Conservation (phyloP, 75 land plant genomes). For the Sequoia sempervirens region DNA sequence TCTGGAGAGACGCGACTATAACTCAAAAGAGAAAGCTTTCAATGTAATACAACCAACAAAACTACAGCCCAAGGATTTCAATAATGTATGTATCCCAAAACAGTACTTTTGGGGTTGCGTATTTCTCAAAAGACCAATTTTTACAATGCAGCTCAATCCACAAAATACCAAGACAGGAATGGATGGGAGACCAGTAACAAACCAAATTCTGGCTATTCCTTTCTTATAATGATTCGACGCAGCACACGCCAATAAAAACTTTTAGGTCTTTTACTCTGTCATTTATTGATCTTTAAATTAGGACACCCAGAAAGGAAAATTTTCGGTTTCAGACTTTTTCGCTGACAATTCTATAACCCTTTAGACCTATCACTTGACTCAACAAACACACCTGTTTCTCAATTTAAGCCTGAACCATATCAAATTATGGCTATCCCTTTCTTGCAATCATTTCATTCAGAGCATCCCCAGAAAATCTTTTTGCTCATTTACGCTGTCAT, state of each 20-base stretch:
- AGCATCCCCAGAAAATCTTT: neutral
- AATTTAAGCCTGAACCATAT: neutral
- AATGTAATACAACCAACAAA: neutral
- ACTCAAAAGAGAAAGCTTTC: neutral
- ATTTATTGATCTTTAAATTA: neutral
- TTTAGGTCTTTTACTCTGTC: neutral
- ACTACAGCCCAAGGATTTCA: neutral
- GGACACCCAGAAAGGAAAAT: neutral
- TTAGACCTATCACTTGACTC: neutral
- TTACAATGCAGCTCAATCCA: neutral
- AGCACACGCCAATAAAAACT: neutral
- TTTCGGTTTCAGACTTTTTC: neutral
- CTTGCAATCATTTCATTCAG: neutral
- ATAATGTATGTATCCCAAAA: neutral
- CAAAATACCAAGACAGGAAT: neutral
- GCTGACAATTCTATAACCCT: no score
- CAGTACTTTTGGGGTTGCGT: neutral
- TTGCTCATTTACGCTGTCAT: neutral
- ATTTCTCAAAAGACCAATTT: neutral
- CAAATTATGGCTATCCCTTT: neutral
- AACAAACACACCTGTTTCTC: neutral
- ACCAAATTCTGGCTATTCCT: neutral
- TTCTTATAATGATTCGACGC: neutral
- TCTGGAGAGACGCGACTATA: neutral
- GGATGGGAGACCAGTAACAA: neutral